These are phyloP conservation scores for Tetrapisispora fleetii DNA, from an alignment of 805 yeast genomes.

Conservation along the genomic window DNA sequence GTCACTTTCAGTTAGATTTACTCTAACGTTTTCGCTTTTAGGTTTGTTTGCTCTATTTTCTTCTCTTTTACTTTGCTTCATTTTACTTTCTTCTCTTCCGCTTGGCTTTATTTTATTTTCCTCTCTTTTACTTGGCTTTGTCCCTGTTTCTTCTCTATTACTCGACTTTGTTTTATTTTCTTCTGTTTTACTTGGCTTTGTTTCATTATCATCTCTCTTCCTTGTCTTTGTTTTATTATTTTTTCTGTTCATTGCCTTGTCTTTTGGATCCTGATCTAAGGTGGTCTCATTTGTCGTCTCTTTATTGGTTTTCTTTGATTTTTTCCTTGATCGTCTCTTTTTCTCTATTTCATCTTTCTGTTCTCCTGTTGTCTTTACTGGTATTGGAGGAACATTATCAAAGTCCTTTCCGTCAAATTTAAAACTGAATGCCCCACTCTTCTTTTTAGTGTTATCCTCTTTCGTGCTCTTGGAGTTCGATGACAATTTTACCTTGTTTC, in stretches of 20 bases:
- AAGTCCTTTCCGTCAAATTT: background rate
- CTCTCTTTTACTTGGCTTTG: background rate
- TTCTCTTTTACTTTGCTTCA: background rate
- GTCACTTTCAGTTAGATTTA: background rate
- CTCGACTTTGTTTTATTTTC: too few relatives aligned
- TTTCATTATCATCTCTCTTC: too few relatives aligned
- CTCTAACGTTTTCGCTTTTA: background rate
- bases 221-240: too few relatives aligned
- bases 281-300: background rate
- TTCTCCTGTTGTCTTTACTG: background rate
- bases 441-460: background rate
- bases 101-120: background rate
- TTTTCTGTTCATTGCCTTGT: too few relatives aligned
- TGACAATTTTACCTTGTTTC: background rate
- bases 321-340: background rate
- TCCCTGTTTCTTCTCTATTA: too few relatives aligned
- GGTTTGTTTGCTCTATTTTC: background rate
- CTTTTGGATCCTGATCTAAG: too few relatives aligned
- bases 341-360: background rate
- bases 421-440: background rate
- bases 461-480: background rate
- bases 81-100: background rate
- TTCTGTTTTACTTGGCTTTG: too few relatives aligned
- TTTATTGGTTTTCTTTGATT: background rate
- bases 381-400: background rate